A percentile compares a stretch with the other conserved stretches of the same genome.
Evolutionary conservation across 495 filamentous ascomycete genomes (phyloP).

Genomic region (Aspergillus nanangensis): DNA sequence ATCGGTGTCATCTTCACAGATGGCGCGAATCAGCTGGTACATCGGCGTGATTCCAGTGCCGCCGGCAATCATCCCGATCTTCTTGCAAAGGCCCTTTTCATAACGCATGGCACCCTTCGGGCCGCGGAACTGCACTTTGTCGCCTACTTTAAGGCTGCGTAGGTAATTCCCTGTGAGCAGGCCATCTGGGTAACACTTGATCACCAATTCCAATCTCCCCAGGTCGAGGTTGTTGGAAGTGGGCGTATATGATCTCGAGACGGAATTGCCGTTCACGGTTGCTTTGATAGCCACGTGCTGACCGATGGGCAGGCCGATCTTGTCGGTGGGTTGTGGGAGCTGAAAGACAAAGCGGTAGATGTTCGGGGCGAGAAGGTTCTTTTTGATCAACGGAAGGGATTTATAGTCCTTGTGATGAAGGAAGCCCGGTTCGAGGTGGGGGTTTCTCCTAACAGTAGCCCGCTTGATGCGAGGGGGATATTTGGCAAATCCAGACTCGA

Average conservation of each 20-base stretch:
- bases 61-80: slow-evolving; percentile 48
- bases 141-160: slow-evolving; percentile 33
- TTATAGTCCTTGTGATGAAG: slow-evolving; percentile 44
- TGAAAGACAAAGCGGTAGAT: slow-evolving; percentile 46
- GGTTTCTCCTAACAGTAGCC: slow-evolving; percentile 22
- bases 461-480: slow-evolving; percentile 36
- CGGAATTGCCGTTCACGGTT: slow-evolving; percentile 33
- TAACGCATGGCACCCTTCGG: slow-evolving; percentile 48
- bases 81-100: slow-evolving; percentile 19
- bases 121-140: slow-evolving; percentile 43
- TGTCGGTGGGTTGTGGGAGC: slow-evolving; percentile 32
- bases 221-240: slow-evolving; percentile 47
- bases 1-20: slow-evolving; percentile 45
- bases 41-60: slow-evolving; percentile 56
- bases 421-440: slow-evolving; percentile 32
- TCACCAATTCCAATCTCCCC: slow-evolving; percentile 41
- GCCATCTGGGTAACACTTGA: slow-evolving; percentile 48
- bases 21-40: slow-evolving; percentile 50
- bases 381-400: slow-evolving; percentile 38
- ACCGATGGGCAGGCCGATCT: slow-evolving; percentile 49
- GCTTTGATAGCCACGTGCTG: slow-evolving; percentile 50
- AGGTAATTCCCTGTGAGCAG: slow-evolving; percentile 44
- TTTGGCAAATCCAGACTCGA: slow-evolving; percentile 33
- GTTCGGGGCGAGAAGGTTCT: slow-evolving; percentile 37
- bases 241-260: slow-evolving; percentile 48